phyloP scores from a whole-genome alignment of 495 filamentous ascomycete species.

The Xylaria longipes region DNA sequence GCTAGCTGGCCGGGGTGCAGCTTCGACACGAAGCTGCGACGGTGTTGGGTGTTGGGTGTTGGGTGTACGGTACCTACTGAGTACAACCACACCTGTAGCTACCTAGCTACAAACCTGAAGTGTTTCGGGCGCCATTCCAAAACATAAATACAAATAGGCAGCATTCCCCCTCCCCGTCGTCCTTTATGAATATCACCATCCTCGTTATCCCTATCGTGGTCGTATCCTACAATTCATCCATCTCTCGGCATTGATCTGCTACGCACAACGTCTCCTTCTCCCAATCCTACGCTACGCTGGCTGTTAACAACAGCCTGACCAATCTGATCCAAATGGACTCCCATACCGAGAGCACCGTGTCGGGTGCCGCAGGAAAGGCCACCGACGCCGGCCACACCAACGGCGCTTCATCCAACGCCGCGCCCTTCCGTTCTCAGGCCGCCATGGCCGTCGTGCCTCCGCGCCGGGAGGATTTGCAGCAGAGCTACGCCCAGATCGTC shows the following conservation, averaged over 20 bases:
- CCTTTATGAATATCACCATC: not conserved
- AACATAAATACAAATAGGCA: slow-evolving; percentile 16
- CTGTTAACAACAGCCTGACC: slow-evolving; percentile 14
- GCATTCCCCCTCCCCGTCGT: not conserved
- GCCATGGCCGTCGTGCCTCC: slow-evolving; percentile 84
- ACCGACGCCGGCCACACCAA: slow-evolving; percentile 32
- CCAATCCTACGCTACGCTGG: slow-evolving; percentile 18
- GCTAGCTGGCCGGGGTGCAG: slow-evolving; percentile 1
- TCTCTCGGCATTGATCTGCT: not conserved
- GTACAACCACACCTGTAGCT: not conserved
- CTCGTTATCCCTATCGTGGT: not conserved
- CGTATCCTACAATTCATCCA: not conserved
- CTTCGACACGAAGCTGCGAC: slow-evolving; percentile 2
- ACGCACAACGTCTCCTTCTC: not conserved
- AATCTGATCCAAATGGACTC: slow-evolving; percentile 22
- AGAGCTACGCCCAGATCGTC: slow-evolving; percentile 80
- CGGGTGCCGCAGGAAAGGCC: slow-evolving; percentile 23
- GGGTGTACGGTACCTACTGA: too few species aligned
- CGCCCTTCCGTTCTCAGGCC: slow-evolving; percentile 49
- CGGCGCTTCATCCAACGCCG: slow-evolving; percentile 26
- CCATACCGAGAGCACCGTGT: slow-evolving; percentile 31
- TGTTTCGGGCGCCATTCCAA: not conserved
- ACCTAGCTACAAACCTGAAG: not conserved
- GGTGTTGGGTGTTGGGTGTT: not conserved
- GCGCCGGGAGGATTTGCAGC: slow-evolving; percentile 82